Conservation (phyloP, 2,329 filamentous ascomycete genomes). For the Gremmenia infestans region DNA sequence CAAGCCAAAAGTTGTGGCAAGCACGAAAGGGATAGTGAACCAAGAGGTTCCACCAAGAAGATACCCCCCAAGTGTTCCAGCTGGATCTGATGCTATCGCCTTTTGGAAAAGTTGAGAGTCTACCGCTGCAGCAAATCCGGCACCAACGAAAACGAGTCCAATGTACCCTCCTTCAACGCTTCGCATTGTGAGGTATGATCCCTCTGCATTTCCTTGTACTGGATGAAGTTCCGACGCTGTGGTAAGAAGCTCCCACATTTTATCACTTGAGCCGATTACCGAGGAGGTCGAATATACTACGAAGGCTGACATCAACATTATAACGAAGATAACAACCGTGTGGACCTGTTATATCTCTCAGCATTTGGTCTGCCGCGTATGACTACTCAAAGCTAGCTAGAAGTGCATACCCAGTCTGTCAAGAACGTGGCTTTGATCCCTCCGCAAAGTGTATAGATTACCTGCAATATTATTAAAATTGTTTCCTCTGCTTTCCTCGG, state of each 20-base stretch:
- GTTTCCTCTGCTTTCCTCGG: constrained; percentile 25
- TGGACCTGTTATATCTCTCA: constrained; percentile 55
- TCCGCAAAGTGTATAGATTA: constrained; percentile 63
- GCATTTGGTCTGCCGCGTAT: background rate
- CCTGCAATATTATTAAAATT: constrained; percentile 24
- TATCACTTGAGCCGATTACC: constrained; percentile 64
- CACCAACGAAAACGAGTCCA: constrained; percentile 69
- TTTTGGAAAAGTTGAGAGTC: constrained; percentile 61
- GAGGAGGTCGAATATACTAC: constrained; percentile 70
- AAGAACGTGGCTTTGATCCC: constrained; percentile 81
- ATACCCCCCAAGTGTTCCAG: constrained; percentile 79
- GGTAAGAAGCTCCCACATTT: constrained; percentile 70
- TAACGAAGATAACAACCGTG: constrained; percentile 72
- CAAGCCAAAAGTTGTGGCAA: constrained; percentile 79
- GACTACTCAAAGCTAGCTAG: background rate
- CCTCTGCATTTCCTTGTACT: constrained; percentile 69
- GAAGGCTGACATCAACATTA: constrained; percentile 64
- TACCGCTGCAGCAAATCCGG: constrained; percentile 51
- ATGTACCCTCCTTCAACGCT: constrained; percentile 76
- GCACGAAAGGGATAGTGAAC: constrained; percentile 87
- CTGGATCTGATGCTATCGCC: constrained; percentile 76
- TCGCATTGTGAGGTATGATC: constrained; percentile 79
- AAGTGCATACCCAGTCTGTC: constrained; percentile 64
- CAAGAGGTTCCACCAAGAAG: constrained; percentile 70
- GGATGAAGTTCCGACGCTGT: constrained; percentile 62